These are phyloP conservation scores for Colletotrichum gloeosporioides DNA, from an alignment of 2,329 filamentous ascomycete species.

Conservation along the genomic window DNA sequence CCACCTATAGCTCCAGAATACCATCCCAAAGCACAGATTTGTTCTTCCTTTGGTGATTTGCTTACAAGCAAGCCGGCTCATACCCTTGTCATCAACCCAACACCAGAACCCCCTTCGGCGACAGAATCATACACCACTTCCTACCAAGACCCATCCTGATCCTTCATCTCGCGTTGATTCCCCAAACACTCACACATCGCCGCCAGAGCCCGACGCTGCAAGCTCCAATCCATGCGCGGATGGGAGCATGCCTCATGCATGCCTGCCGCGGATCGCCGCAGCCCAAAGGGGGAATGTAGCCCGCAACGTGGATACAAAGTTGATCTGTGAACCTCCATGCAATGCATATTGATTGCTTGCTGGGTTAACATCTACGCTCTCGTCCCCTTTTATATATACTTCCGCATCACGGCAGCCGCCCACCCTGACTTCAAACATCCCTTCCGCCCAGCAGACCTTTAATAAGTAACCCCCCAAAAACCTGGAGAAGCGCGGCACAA, in stretches of 20 bases:
- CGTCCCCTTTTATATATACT: background rate
- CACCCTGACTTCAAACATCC: background rate
- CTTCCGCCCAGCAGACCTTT: background rate
- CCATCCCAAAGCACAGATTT: no score
- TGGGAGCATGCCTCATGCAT: no score
- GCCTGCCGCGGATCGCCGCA: no score
- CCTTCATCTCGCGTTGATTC: background rate
- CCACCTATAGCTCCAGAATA: fast-evolving
- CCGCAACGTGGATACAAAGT: no score
- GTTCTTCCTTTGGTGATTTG: fast-evolving
- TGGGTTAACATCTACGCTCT: no score
- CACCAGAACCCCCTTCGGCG: background rate
- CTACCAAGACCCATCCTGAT: background rate
- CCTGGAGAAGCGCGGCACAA: no score
- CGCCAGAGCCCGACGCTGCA: background rate
- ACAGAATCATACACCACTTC: background rate
- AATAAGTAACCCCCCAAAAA: no score
- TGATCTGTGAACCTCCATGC: no score
- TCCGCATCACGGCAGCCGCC: background rate
- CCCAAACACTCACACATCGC: background rate
- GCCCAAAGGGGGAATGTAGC: no score
- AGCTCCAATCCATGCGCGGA: no score
- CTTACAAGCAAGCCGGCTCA: background rate
- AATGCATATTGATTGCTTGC: no score
- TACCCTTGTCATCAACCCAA: background rate